Conservation (phyloP, 305 asterid species). For the Fraxinus albicans region DNA sequence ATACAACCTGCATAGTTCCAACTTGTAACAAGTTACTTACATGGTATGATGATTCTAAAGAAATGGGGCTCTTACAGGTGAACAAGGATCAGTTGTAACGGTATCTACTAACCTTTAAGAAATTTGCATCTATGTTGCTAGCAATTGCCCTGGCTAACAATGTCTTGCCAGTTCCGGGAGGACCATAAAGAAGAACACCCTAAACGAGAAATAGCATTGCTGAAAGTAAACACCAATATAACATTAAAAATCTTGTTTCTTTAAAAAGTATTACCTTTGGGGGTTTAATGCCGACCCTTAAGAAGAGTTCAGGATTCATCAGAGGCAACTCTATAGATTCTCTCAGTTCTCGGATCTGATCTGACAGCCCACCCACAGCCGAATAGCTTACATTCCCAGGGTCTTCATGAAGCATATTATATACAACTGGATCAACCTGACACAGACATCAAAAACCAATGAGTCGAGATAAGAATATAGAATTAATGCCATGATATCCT, state of each 20-base stretch:
- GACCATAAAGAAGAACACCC: slow-evolving; percentile 98
- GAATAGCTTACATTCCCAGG: slow-evolving; percentile 97
- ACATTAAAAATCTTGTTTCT: neutral
- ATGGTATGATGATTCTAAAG: slow-evolving; percentile 9
- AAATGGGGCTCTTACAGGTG: neutral
- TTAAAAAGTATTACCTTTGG: slow-evolving; percentile 59
- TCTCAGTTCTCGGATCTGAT: slow-evolving; percentile 92
- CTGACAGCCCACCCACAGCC: slow-evolving; percentile 96
- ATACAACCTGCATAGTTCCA: slow-evolving; percentile 66
- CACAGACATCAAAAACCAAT: slow-evolving; percentile 15
- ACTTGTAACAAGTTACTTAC: slow-evolving; percentile 20
- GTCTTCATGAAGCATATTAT: slow-evolving; percentile 93
- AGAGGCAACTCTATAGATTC: slow-evolving; percentile 91
- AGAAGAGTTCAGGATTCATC: slow-evolving; percentile 94
- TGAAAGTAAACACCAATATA: slow-evolving; percentile 10
- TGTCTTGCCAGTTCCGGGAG: slow-evolving; percentile 99
- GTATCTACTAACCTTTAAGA: slow-evolving; percentile 59
- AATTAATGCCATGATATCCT: slow-evolving; percentile 10
- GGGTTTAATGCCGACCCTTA: slow-evolving; percentile 94
- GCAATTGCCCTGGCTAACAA: slow-evolving; percentile 97
- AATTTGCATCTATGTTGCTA: slow-evolving; percentile 94
- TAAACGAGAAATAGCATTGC: slow-evolving; percentile 30
- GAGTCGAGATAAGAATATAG: neutral
- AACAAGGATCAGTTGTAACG: slow-evolving; percentile 1
- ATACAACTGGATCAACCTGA: slow-evolving; percentile 97